phyloP scores from a whole-genome alignment of 441 rosid species.

The Viola pubescens region DNA sequence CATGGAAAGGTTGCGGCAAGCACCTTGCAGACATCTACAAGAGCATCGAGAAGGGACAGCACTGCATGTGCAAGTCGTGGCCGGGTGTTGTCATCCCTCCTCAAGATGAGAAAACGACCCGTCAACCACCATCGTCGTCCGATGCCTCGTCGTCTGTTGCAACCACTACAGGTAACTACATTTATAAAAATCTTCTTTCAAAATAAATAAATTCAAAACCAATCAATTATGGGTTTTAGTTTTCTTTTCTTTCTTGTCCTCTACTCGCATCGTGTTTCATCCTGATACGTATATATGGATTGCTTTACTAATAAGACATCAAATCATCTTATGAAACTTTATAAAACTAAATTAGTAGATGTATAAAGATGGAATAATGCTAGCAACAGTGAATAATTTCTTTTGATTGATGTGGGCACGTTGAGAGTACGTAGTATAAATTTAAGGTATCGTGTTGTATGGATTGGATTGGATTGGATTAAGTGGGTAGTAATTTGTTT shows the following conservation, averaged over 20 bases:
- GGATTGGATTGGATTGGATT: too few species aligned
- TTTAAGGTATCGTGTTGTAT: too few species aligned
- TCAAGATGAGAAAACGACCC: not conserved
- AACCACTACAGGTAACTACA: not conserved
- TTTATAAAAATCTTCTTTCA: not conserved
- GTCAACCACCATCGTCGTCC: slow-evolving; percentile 8
- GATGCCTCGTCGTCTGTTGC: not conserved
- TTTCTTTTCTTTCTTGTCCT: not conserved
- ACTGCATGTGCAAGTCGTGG: slow-evolving; percentile 50
- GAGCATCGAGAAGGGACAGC: slow-evolving; percentile 40
- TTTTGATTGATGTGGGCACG: too few species aligned
- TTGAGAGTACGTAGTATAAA: too few species aligned
- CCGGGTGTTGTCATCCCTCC: slow-evolving; percentile 32
- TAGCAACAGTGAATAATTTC: too few species aligned
- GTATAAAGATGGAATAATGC: too few species aligned
- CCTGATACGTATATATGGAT: not conserved
- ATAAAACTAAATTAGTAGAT: too few species aligned
- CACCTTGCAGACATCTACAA: slow-evolving; percentile 31
- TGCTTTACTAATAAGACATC: not conserved
- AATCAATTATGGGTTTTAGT: not conserved
- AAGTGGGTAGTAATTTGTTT: too few species aligned
- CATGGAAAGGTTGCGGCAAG: slow-evolving; percentile 48
- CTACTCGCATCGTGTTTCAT: not conserved
- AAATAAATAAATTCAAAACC: not conserved
- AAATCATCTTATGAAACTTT: too few species aligned